Evolutionary conservation across 2,329 filamentous ascomycete species (phyloP).

Genomic region (Penicillium olsonii): DNA sequence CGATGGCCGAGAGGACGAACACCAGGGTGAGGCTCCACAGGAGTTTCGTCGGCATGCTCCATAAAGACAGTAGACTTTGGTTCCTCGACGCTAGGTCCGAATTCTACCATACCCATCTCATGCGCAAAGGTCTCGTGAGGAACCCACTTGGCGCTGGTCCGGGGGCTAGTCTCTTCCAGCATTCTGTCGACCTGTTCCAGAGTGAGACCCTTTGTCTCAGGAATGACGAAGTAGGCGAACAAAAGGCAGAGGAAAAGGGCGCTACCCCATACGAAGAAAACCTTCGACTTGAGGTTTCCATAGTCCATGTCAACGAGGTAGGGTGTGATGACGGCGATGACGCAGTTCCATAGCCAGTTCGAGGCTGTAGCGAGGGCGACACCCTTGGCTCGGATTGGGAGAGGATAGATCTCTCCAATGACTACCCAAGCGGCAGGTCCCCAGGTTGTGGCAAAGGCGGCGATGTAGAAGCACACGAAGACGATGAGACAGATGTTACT

Average conservation of each 20-base stretch:
- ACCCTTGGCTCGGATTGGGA: conserved; percentile 83
- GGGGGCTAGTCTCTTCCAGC: background rate
- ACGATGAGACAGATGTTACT: conserved; percentile 59
- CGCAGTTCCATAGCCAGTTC: conserved; percentile 89
- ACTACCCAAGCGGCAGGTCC: conserved; percentile 70
- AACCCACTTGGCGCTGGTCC: background rate
- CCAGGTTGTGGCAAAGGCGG: conserved; percentile 88
- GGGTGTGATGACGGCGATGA: conserved; percentile 69
- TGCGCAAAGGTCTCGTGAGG: conserved; percentile 60
- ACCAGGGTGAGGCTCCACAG: background rate
- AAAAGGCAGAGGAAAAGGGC: conserved; percentile 66
- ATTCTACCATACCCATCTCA: conserved; percentile 52
- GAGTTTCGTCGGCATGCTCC: background rate
- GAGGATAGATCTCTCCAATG: conserved; percentile 85
- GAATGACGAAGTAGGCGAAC: conserved; percentile 66
- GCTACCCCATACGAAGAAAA: conserved; percentile 80
- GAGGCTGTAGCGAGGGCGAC: conserved; percentile 82
- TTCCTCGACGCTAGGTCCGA: conserved; percentile 7
- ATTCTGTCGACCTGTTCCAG: conserved; percentile 66
- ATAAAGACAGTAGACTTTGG: background rate
- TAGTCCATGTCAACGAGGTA: conserved; percentile 60
- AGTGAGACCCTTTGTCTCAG: conserved; percentile 80
- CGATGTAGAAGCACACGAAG: conserved; percentile 89
- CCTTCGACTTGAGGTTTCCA: conserved; percentile 62
- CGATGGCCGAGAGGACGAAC: background rate